These are phyloP conservation scores for Plasmodium sp. DNA, from an alignment of 169 alveolate species.

Conservation along the genomic window DNA sequence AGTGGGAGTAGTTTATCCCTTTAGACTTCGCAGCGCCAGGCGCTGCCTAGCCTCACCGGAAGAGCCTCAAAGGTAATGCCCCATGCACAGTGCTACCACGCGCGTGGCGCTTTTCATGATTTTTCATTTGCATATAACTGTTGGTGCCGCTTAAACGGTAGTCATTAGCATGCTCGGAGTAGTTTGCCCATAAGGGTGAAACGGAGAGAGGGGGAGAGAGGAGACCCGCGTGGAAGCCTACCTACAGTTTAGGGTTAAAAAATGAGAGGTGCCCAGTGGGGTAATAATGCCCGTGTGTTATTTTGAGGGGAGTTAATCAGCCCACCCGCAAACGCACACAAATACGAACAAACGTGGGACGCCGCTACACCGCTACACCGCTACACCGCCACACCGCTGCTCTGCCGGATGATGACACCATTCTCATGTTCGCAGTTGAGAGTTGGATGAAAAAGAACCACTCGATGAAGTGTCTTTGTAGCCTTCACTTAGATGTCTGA, in stretches of 20 bases:
- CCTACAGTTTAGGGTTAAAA: no score
- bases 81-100: background rate
- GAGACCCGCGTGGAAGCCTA: no score
- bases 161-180: no score
- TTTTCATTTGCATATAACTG: background rate
- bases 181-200: no score
- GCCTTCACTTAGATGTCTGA: conserved; percentile 77
- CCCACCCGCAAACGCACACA: no score
- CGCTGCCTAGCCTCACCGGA: background rate
- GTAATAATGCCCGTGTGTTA: no score
- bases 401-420: conserved; percentile 39
- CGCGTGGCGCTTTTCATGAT: background rate
- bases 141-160: background rate
- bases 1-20: background rate
- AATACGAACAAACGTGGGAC: background rate
- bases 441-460: background rate
- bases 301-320: no score
- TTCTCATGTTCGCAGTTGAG: conserved; percentile 75
- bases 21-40: background rate
- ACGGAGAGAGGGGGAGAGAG: no score
- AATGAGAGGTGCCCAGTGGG: no score
- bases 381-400: background rate
- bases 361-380: no score
- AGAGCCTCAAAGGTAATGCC: background rate
- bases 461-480: conserved; percentile 38